Evolutionary conservation across 805 yeast species (phyloP), one percentile per base, ranked within the genome.

Genomic region (Alloascoidea africana): DNA sequence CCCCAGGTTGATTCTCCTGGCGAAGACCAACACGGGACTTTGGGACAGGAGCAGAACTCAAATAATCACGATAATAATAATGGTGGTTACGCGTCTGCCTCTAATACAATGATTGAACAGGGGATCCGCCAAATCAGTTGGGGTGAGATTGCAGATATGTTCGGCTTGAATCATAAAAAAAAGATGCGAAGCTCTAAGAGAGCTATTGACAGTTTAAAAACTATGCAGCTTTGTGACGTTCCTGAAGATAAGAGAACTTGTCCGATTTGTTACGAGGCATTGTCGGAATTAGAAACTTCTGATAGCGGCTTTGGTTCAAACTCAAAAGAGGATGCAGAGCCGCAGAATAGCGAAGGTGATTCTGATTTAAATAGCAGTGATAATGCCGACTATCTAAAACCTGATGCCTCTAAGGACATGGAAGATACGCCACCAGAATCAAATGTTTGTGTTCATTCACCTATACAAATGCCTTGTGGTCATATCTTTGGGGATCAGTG

Each of bases 401-500:
- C 8, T 8, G 30, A 23, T 23, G n/a, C 8, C 8, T 8, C 8
- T 23, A 23, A 23, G n/a, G 30, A 23, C 30, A n/a, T n/a, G n/a
- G n/a, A n/a, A n/a, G n/a, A n/a, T n/a, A n/a, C n/a, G n/a, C n/a
- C n/a, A n/a, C n/a, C n/a, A n/a, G n/a, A n/a, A n/a, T n/a, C n/a
- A n/a, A n/a, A n/a, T n/a, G n/a, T n/a, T n/a, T n/a, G n/a, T n/a
- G n/a, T n/a, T n/a, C 30, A 23, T 23, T 23, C 30, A 8, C 80
- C 96, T 0, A 64, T 81, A 1, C 60, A 68, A 41, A 63, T 89
- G 68, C 91, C 94, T 0, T 89, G 98, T 55, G 74, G 74, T 5
- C 98, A 89, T 51, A 52, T 75, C 0, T 89, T 91, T 62, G 97
- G 98, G 4, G 67, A 76, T 43, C 68, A 72, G n/a, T 89, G 98